Percentiles rank a stretch among this genome's conserved stretches.
phyloP scores from a whole-genome alignment of 2,329 filamentous ascomycete genomes.

The Fusarium paranaense region DNA sequence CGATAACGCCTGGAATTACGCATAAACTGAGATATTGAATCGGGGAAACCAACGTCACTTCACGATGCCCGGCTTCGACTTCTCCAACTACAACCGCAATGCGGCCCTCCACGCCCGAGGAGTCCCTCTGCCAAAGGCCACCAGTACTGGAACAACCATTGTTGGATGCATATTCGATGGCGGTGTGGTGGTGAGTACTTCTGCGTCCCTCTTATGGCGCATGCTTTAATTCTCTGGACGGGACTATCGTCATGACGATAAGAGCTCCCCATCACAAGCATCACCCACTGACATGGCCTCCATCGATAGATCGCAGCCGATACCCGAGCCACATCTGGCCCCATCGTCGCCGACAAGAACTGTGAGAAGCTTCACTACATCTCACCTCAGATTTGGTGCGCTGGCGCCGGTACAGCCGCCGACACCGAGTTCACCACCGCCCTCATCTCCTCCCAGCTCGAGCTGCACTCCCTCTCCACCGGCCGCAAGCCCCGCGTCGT shows the following conservation, averaged over 20 bases:
- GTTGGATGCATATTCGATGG: constrained; percentile 97
- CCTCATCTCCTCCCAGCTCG: constrained; percentile 97
- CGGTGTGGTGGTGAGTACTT: constrained; percentile 83
- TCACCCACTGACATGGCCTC: constrained; percentile 26
- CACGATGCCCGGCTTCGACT: constrained; percentile 97
- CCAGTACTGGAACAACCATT: constrained; percentile 98
- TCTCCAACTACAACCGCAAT: constrained; percentile 99
- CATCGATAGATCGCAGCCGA: constrained; percentile 87
- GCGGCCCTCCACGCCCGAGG: constrained; percentile 93
- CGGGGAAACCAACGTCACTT: constrained; percentile 30
- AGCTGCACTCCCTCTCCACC: constrained; percentile 95
- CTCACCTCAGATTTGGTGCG: constrained; percentile 98
- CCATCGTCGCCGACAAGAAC: constrained; percentile 99
- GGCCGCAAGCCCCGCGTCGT: constrained; percentile 97
- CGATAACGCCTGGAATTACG: background rate
- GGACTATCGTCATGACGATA: constrained; percentile 12
- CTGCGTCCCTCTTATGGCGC: background rate
- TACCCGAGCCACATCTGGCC: constrained; percentile 95
- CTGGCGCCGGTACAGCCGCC: constrained; percentile 95
- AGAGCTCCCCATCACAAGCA: constrained; percentile 10
- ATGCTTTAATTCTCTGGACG: background rate
- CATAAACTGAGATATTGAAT: constrained; percentile 18
- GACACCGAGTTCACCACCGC: constrained; percentile 99
- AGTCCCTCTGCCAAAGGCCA: constrained; percentile 95
- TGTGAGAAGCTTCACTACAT: constrained; percentile 99